Evolutionary conservation across 805 yeast species (phyloP).

Genomic region (Isabelozyma pseudorhagii): DNA sequence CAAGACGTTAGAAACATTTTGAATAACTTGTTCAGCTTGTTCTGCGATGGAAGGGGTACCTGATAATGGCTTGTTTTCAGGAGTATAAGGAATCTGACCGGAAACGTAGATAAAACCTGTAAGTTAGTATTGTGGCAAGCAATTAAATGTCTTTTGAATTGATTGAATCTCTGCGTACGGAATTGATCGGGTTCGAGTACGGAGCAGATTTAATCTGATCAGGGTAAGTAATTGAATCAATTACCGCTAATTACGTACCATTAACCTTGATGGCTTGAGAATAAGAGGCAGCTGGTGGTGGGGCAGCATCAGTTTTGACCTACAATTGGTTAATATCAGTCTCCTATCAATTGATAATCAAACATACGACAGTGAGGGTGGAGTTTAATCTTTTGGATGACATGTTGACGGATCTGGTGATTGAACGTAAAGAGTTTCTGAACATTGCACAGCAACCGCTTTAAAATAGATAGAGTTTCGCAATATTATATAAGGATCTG

Average conservation of each 20-base stretch:
- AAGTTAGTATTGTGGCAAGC: not conserved
- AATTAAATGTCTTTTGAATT: too few species aligned
- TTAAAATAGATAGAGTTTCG: not conserved
- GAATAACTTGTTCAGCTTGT: conserved; percentile 71
- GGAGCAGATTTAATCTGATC: too few species aligned
- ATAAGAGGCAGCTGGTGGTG: conserved; percentile 96
- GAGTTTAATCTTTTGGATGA: conserved; percentile 24
- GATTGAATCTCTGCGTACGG: too few species aligned
- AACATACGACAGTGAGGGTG: conserved; percentile 29
- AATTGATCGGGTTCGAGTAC: too few species aligned
- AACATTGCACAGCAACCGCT: conserved; percentile 11
- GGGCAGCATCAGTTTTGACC: conserved; percentile 75
- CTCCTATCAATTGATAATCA: not conserved
- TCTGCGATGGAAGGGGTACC: conserved; percentile 65
- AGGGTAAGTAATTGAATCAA: not conserved
- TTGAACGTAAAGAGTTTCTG: conserved; percentile 13
- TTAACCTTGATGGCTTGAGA: conserved; percentile 94
- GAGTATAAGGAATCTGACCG: conserved; percentile 91
- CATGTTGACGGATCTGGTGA: conserved; percentile 16
- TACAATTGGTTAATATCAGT: conserved; percentile 14
- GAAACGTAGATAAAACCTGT: conserved; percentile 81
- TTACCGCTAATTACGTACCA: conserved; percentile 28
- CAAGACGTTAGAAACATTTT: conserved; percentile 68
- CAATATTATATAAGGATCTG: not conserved
- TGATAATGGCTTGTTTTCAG: conserved; percentile 74